Conservation (phyloP, 1,284 basidiomycete genomes). For the Ganoderma leucocontextum region DNA sequence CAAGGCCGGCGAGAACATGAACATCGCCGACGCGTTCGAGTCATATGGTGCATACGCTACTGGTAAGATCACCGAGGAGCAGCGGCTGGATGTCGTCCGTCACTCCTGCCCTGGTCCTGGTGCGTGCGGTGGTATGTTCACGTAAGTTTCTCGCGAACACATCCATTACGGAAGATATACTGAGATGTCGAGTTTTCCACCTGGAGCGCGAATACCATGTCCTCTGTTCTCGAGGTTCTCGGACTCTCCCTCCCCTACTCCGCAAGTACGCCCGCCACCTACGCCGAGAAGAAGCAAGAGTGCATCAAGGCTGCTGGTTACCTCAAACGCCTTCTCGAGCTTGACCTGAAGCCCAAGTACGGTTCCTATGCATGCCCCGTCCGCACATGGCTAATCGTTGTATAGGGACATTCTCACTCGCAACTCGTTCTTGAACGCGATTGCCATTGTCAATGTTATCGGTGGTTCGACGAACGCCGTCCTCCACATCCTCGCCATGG, state of each 20-base stretch:
- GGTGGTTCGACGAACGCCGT: slow-evolving; percentile 96
- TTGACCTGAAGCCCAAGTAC: slow-evolving; percentile 87
- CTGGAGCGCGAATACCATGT: slow-evolving; percentile 85
- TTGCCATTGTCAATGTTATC: slow-evolving; percentile 83
- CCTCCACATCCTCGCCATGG: slow-evolving; percentile 94
- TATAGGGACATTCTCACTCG: slow-evolving; percentile 89
- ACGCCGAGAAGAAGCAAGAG: slow-evolving; percentile 86
- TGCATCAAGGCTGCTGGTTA: slow-evolving; percentile 86
- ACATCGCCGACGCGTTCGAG: slow-evolving; percentile 86
- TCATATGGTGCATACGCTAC: slow-evolving; percentile 83
- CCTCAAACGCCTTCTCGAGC: slow-evolving; percentile 83
- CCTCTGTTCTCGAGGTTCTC: slow-evolving; percentile 87
- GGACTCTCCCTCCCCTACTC: slow-evolving; percentile 94
- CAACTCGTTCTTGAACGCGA: slow-evolving; percentile 91
- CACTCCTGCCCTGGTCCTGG: slow-evolving; percentile 83
- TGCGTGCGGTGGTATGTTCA: slow-evolving; percentile 86
- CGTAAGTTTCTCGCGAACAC: slow-evolving; percentile 48
- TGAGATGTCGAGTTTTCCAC: not conserved
- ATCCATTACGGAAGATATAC: no score
- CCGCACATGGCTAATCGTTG: not conserved
- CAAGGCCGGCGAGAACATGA: slow-evolving; percentile 81
- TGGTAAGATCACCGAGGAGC: slow-evolving; percentile 79
- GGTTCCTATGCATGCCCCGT: not conserved
- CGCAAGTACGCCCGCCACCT: slow-evolving; percentile 84
- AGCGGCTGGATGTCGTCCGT: slow-evolving; percentile 82